Conservation (phyloP, 1,284 basidiomycete genomes). For the Ganoderma multipileum region DNA sequence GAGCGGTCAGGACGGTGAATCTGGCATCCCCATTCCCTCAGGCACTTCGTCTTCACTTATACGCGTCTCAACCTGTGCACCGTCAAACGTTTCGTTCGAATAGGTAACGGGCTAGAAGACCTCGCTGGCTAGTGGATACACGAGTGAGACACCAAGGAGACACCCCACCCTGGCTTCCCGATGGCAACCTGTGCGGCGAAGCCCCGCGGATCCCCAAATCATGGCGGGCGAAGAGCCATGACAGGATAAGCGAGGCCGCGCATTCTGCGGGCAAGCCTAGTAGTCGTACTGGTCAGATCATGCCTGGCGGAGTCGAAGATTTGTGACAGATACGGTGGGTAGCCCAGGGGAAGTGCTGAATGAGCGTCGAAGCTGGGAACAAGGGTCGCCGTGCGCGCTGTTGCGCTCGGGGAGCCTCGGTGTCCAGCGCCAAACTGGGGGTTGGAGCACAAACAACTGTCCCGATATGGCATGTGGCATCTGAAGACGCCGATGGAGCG, state of each 20-base stretch:
- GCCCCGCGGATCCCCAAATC: not conserved
- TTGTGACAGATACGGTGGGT: not conserved
- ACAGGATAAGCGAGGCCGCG: not conserved
- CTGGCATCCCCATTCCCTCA: not conserved
- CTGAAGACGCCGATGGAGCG: not conserved
- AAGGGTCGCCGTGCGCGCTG: not conserved
- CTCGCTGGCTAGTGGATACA: not conserved
- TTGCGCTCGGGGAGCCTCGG: not conserved
- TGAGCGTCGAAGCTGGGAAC: constrained; percentile 1
- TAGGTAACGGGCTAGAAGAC: not conserved
- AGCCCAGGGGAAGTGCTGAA: not conserved
- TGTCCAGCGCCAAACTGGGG: not conserved
- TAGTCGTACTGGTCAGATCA: not conserved
- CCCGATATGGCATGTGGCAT: not conserved
- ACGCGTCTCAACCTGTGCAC: not conserved
- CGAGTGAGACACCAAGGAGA: not conserved
- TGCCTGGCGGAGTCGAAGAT: not conserved
- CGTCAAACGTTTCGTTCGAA: not conserved
- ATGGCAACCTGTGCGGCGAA: not conserved
- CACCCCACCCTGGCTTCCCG: not conserved
- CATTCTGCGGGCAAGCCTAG: not conserved
- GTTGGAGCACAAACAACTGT: constrained; percentile 6
- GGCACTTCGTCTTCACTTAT: not conserved
- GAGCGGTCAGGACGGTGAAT: not conserved
- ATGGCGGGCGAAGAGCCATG: not conserved